Evolutionary conservation across 2,329 filamentous ascomycete genomes (phyloP), one percentile per base, ranked within the genome.

Genomic region (Hymenoscyphus salicellus): DNA sequence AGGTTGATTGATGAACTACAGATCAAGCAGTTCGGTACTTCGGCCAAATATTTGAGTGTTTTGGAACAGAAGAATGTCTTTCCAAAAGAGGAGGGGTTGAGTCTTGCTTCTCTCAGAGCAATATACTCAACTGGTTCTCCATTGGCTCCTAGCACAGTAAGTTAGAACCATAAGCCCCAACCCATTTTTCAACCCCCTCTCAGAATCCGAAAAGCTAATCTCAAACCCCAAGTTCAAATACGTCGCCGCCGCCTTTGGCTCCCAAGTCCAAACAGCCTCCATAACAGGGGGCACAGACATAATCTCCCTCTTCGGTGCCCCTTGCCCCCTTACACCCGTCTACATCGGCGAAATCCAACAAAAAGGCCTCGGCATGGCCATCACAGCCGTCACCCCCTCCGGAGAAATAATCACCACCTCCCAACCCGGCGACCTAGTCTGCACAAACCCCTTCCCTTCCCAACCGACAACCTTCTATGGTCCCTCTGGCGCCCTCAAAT

Each of bases 221-320:
- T 14, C 20, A 17, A 46, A 20, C 46, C 46, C 46, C 20, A 52
- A 52, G 46, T 52, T 52, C 46, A 83, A 86, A 64, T 98, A 96
- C 74, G 88, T 97, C 61, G 97, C 98, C 79, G 80, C 84, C 30
- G 89, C 90, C 1, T 96, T 98, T 74, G 92, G 93, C 1, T 74
- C 84, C 0, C 81, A 84, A n/a, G 82, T 98, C 69, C 94, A 97
- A 77, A 86, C 98, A 7, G 92, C 89, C 58, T 96, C 91, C 63
- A 98, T 99, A 73, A 98, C 94, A 0, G 95, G 95, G 43, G 95
- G 94, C 59, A 98, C 94, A 2, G 95, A 99, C 75, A 98, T 98
- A 72, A 92, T 98, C 69, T 97, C 93, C 0, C 86, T 98, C 38
- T 99, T 98, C 73, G 94, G 93, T 55, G 89, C 92, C 0, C 91